Evolutionary conservation across 2,329 filamentous ascomycete species (phyloP).

Genomic region (Pezicula neosporulosa): DNA sequence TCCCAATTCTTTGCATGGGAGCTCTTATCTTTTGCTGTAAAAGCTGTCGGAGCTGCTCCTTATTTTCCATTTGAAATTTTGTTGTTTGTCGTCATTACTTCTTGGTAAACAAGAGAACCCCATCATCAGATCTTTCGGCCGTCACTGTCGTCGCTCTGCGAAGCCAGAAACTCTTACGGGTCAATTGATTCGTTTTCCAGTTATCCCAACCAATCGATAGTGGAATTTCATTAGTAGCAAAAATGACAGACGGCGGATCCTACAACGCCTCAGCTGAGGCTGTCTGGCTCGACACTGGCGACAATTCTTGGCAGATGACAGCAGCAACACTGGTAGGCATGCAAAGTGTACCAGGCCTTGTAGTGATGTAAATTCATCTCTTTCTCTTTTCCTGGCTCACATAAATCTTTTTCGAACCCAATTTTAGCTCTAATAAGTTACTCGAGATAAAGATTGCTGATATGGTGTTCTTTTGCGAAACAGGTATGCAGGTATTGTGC

Average conservation of each 20-base stretch:
- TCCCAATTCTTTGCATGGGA: neutral
- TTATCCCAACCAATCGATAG: neutral
- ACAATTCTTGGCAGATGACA: conserved; percentile 51
- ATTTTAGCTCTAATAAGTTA: too few relatives aligned
- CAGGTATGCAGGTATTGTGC: conserved; percentile 42
- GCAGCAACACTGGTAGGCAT: conserved; percentile 45
- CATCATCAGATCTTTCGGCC: too few relatives aligned
- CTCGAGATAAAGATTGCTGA: too few relatives aligned
- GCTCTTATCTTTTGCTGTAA: conserved; percentile 5
- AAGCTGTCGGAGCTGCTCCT: neutral
- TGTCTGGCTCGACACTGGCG: conserved; percentile 38
- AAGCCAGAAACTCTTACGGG: neutral
- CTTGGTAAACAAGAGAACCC: too few relatives aligned
- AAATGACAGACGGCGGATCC: neutral
- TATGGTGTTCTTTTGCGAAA: neutral
- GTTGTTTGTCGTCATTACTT: neutral
- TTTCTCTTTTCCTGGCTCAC: too few relatives aligned
- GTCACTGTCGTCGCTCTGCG: too few relatives aligned
- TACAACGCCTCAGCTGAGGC: conserved; percentile 5
- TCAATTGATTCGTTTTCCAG: neutral
- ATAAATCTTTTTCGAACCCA: too few relatives aligned
- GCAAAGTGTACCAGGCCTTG: conserved; percentile 45
- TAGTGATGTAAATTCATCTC: conserved; percentile 31
- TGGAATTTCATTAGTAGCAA: neutral
- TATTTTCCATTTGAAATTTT: neutral